Conservation (phyloP, 1,139 yeast genomes). For the Hyphopichia burtonii region DNA sequence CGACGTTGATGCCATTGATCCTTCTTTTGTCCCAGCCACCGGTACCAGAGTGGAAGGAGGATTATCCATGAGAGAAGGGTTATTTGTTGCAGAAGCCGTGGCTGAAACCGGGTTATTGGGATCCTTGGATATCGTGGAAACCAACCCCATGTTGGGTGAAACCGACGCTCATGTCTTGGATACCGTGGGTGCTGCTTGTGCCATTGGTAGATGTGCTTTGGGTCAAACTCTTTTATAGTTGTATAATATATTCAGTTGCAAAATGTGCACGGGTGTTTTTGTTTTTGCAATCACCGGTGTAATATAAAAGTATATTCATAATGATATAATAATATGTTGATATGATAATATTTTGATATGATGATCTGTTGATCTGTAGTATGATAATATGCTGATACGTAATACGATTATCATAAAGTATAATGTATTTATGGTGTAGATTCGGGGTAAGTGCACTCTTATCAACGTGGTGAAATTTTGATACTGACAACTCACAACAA, state of each 20-base stretch:
- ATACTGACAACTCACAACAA: background rate
- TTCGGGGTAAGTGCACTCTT: no score
- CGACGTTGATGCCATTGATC: constrained; percentile 97
- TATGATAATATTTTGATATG: no score
- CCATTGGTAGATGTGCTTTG: constrained; percentile 88
- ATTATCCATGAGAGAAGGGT: constrained; percentile 88
- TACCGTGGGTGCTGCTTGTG: constrained; percentile 87
- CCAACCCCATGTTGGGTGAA: constrained; percentile 87
- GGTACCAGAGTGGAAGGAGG: constrained; percentile 99
- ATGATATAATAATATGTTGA: no score
- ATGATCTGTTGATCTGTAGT: no score
- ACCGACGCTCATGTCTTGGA: constrained; percentile 74
- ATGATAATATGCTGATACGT: no score
- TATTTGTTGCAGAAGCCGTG: constrained; percentile 86
- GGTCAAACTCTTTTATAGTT: constrained; percentile 84
- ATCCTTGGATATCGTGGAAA: constrained; percentile 90
- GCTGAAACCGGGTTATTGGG: constrained; percentile 85
- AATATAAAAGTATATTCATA: no score
- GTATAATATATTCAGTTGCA: no score
- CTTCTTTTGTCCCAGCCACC: constrained; percentile 91
- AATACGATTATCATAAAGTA: no score
- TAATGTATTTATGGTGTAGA: no score
- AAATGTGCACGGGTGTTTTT: no score
- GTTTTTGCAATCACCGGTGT: no score
- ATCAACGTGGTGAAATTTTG: background rate